These are phyloP conservation scores for Polyporus tsugae DNA, from an alignment of 1,284 basidiomycete species.

Conservation along the genomic window DNA sequence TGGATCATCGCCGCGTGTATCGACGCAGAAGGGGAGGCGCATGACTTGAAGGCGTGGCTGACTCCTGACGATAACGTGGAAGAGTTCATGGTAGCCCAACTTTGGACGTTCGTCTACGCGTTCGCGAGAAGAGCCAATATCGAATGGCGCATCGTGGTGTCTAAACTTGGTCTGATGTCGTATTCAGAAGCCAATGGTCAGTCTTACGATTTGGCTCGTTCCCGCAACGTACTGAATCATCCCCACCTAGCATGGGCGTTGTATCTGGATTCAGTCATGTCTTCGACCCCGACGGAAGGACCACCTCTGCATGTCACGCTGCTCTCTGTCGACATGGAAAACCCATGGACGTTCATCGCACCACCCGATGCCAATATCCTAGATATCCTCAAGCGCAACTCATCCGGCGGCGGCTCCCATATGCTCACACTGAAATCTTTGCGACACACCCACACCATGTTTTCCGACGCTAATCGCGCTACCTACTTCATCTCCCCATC, in stretches of 20 bases:
- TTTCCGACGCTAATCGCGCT: slow-evolving; percentile 49
- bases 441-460: slow-evolving; percentile 33
- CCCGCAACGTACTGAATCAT: slow-evolving; percentile 8
- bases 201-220: slow-evolving; percentile 36
- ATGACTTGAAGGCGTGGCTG: slow-evolving; percentile 72
- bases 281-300: slow-evolving; percentile 44
- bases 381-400: slow-evolving; percentile 24
- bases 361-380: slow-evolving; percentile 24
- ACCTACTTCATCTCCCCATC: slow-evolving; percentile 60
- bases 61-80: slow-evolving; percentile 53
- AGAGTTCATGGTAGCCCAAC: slow-evolving; percentile 54
- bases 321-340: slow-evolving; percentile 61
- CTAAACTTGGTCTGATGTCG: slow-evolving; percentile 68
- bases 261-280: slow-evolving; percentile 51
- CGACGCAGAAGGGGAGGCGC: slow-evolving; percentile 80
- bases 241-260: slow-evolving; percentile 68
- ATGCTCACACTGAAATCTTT: slow-evolving; percentile 26
- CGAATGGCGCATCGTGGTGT: slow-evolving; percentile 81
- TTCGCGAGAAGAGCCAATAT: slow-evolving; percentile 70
- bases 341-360: slow-evolving; percentile 56
- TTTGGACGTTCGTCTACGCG: slow-evolving; percentile 73
- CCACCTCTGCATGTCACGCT: slow-evolving; percentile 62
- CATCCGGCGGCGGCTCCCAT: slow-evolving; percentile 25
- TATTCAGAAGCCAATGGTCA: slow-evolving; percentile 72
- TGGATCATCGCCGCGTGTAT: slow-evolving; percentile 81